Conservation (phyloP, 2,329 filamentous ascomycete species). For the Botrytis hyacinthi region DNA sequence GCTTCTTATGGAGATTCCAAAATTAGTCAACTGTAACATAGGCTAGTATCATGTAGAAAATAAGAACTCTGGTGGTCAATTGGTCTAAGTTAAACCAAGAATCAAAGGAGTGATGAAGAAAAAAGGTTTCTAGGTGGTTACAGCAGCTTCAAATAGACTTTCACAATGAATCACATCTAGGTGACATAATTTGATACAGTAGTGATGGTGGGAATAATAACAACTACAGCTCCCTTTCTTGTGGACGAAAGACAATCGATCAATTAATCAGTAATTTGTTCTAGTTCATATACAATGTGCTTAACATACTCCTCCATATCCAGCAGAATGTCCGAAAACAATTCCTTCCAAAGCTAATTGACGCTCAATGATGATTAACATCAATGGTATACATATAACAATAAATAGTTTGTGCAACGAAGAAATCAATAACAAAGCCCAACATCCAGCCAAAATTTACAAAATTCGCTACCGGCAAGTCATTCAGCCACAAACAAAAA, state of each 20-base stretch:
- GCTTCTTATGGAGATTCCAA: not conserved
- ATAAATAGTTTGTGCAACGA: not conserved
- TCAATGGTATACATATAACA: not conserved
- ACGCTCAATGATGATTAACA: not conserved
- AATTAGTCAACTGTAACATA: not conserved
- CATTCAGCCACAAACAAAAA: not conserved
- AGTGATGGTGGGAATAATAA: not conserved
- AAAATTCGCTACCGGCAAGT: not conserved
- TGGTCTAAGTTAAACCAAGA: not conserved
- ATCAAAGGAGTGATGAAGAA: not conserved
- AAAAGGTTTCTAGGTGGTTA: too few relatives aligned
- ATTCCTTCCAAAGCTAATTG: not conserved
- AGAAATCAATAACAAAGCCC: not conserved
- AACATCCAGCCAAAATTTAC: not conserved
- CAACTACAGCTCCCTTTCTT: not conserved
- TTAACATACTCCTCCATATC: fast-evolving
- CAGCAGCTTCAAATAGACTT: not conserved
- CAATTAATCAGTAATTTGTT: not conserved
- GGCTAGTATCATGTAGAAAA: fast-evolving
- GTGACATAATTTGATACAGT: not conserved
- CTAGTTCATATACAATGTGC: not conserved
- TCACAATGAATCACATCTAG: not conserved
- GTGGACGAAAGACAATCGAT: not conserved
- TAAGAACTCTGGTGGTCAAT: not conserved
- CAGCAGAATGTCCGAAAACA: not conserved